These are phyloP conservation scores for Coniochaeta ligniaria DNA, from an alignment of 2,329 filamentous ascomycete species.

Conservation along the genomic window DNA sequence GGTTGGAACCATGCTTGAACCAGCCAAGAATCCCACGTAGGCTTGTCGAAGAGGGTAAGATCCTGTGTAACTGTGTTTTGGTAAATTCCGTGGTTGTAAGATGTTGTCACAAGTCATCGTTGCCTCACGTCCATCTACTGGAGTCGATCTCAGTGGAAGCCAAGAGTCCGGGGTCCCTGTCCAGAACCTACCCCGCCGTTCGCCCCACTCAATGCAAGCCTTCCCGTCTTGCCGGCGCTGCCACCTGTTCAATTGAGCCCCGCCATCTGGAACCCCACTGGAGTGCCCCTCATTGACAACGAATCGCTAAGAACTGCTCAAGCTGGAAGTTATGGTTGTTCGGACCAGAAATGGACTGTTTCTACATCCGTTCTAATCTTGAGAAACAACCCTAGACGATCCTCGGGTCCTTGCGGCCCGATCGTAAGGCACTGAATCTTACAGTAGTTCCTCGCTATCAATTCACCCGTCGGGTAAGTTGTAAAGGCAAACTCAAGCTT, in stretches of 20 bases:
- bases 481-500: background rate
- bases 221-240: background rate
- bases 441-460: background rate
- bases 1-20: background rate
- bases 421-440: background rate
- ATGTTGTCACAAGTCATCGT: background rate
- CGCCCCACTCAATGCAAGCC: background rate
- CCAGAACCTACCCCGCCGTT: background rate
- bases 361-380: background rate
- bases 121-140: background rate
- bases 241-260: background rate
- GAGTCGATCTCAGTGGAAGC: background rate
- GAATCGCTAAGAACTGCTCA: background rate
- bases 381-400: background rate
- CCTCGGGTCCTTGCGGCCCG: background rate
- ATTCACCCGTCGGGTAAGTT: background rate
- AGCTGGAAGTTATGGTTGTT: background rate
- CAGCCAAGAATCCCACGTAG: background rate
- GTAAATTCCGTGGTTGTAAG: background rate
- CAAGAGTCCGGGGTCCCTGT: background rate
- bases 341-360: background rate
- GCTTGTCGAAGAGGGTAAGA: background rate
- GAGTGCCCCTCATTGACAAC: no score
- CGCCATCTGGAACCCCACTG: background rate
- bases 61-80: background rate